phyloP scores from a whole-genome alignment of 192 early-diverging fungal genomes.

The Backusella mclennaniae region DNA sequence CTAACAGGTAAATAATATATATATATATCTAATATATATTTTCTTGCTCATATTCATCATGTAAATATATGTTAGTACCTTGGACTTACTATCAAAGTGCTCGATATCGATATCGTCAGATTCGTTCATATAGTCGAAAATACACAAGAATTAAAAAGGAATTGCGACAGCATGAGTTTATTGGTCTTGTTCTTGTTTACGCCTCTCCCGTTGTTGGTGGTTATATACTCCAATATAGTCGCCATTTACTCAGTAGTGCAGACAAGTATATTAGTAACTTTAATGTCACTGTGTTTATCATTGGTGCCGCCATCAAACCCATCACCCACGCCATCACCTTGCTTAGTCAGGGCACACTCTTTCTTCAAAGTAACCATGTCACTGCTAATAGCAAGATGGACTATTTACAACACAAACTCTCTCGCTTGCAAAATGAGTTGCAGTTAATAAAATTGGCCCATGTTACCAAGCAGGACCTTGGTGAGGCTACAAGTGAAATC shows the following conservation, averaged over 20 bases:
- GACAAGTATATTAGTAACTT: conserved; percentile 54
- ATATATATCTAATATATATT: too few species aligned
- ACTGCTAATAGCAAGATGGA: conserved; percentile 46
- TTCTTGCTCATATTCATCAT: background rate
- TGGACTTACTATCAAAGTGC: conserved; percentile 61
- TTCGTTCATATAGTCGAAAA: background rate
- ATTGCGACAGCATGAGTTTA: conserved; percentile 50
- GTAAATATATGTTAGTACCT: conserved; percentile 40
- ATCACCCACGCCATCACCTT: conserved; percentile 47
- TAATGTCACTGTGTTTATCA: conserved; percentile 56
- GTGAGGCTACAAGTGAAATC: conserved; percentile 42
- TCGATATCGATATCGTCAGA: conserved; percentile 35
- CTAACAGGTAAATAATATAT: conserved; percentile 49
- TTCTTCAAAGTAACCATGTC: conserved; percentile 48
- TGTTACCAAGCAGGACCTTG: conserved; percentile 55
- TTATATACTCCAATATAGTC: conserved; percentile 51
- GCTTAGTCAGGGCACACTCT: conserved; percentile 47
- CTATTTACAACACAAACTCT: conserved; percentile 39
- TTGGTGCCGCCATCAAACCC: conserved; percentile 54
- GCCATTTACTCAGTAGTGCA: conserved; percentile 48
- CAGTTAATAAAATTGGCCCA: conserved; percentile 42
- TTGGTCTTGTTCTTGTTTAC: conserved; percentile 44
- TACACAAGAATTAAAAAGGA: conserved; percentile 36
- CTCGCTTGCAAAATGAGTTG: conserved; percentile 51
- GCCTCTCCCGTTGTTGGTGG: conserved; percentile 54